Base-by-base conservation (phyloP, 768 basidiomycete species). In the Coprinopsis sp. region DNA sequence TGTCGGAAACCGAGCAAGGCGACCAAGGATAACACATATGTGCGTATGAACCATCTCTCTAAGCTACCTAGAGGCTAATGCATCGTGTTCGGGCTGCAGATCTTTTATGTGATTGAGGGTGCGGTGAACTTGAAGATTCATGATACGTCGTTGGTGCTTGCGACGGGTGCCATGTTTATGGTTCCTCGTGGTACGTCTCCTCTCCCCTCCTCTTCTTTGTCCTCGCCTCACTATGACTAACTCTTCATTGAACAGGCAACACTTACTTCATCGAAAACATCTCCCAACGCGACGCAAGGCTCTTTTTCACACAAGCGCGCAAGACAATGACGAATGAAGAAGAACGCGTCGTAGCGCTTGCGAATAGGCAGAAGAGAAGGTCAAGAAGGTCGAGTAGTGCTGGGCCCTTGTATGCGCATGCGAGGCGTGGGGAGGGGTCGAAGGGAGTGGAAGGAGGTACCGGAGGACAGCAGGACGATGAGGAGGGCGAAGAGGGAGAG, bases 291-390 rank as follows among this genome's bases (percentile, higher is more conserved):
- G 82, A 87, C 39, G 91, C 84, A 18, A 81, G 77, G 56, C 65
- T 98, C 6, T 96, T 95, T 70, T 98, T 97, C 68, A 84, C 91
- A 1, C 95, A 97, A 68, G 90, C 89, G n/a, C 68, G 75, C 23
- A 76, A 74, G 51, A 61, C 72, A 14, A 58, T 62, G 56, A 58
- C 49, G 37, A 37, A 41, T 3, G 61, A 58, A 11, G 61, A 64
- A 33, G 51, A 50, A 28, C 33, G 48, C 11, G 53, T 51, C 2
- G 57, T 56, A 38, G 56, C 54, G 8, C 29, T 45, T 3, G 58
- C 57, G 2, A 61, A 59, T 25, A 39, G 43, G 2, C 54, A 54
- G 39, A 50, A 51, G 28, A 56, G 56, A 39, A 58, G 51, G 46
- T 44, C 54, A 6, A 46, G 49, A 21, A 47, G 63, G 11, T 61